Evolutionary conservation across 208 protist species (phyloP).

Genomic region (Herpetomonas samuelpessoai): DNA sequence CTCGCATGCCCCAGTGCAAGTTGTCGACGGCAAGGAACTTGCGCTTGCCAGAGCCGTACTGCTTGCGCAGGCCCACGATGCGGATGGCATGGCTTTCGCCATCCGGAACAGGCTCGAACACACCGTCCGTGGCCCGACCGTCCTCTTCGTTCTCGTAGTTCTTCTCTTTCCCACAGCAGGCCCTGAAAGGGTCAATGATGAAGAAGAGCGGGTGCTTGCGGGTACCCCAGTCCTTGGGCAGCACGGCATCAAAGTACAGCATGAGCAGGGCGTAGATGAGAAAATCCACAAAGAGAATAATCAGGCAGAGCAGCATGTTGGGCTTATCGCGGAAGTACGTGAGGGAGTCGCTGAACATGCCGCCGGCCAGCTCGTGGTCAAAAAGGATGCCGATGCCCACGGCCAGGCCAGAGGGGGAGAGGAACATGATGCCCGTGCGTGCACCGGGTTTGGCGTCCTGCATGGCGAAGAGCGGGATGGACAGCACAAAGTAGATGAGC

Average conservation of each 20-base stretch:
- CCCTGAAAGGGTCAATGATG: constrained; percentile 34
- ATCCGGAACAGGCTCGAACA: constrained; percentile 20
- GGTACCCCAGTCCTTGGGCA: constrained; percentile 66
- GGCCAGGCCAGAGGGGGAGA: constrained; percentile 57
- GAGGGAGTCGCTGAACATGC: constrained; percentile 24
- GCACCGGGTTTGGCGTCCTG: constrained; percentile 21
- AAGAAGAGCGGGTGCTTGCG: constrained; percentile 61
- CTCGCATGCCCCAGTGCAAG: constrained; percentile 33
- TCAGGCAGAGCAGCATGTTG: constrained; percentile 38
- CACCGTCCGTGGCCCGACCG: constrained; percentile 23
- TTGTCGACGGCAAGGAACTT: constrained; percentile 71
- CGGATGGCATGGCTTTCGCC: constrained; percentile 24
- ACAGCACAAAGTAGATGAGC: constrained; percentile 64
- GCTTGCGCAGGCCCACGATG: constrained; percentile 31
- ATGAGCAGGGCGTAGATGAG: constrained; percentile 64
- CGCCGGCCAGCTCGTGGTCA: constrained; percentile 33
- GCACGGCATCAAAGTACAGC: constrained; percentile 73
- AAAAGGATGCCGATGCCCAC: constrained; percentile 50
- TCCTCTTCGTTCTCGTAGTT: constrained; percentile 21
- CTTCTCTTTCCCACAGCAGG: constrained; percentile 14
- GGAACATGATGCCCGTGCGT: constrained; percentile 30
- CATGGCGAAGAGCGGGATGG: constrained; percentile 61
- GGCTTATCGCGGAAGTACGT: constrained; percentile 35
- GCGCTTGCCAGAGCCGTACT: constrained; percentile 40
- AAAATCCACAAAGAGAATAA: constrained; percentile 41